Evolutionary conservation across 768 basidiomycete species (phyloP).

Genomic region (Termitomyces sp.): DNA sequence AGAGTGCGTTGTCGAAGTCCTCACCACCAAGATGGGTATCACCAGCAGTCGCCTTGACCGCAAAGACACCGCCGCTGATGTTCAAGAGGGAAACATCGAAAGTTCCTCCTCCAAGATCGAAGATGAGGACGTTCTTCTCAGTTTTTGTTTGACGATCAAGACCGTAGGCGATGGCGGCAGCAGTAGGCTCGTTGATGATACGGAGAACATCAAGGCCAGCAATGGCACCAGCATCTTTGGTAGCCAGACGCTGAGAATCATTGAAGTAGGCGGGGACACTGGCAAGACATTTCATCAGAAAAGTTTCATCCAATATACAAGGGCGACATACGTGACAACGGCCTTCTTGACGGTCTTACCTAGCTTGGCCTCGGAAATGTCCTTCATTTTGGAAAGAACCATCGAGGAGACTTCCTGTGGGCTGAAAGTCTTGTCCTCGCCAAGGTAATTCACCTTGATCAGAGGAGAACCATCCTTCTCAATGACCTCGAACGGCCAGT

Average conservation of each 20-base stretch:
- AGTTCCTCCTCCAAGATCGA: slow-evolving; percentile 99
- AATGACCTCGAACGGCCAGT: slow-evolving; percentile 97
- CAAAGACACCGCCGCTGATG: slow-evolving; percentile 97
- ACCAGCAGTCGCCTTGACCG: slow-evolving; percentile 98
- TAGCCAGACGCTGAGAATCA: slow-evolving; percentile 98
- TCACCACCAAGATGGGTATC: slow-evolving; percentile 99
- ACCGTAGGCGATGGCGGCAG: slow-evolving; percentile 98
- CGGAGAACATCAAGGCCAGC: slow-evolving; percentile 98
- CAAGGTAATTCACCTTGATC: slow-evolving; percentile 94
- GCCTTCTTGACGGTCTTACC: slow-evolving; percentile 99
- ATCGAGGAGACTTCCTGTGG: slow-evolving; percentile 99
- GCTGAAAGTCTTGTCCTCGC: slow-evolving; percentile 93
- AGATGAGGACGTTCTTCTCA: slow-evolving; percentile 98
- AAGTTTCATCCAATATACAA: not conserved
- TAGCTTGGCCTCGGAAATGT: slow-evolving; percentile 98
- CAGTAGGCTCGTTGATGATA: slow-evolving; percentile 99
- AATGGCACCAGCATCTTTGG: slow-evolving; percentile 98
- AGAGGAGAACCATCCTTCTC: slow-evolving; percentile 97
- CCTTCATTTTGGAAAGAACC: slow-evolving; percentile 99
- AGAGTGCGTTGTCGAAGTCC: slow-evolving; percentile 97
- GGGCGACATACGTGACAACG: slow-evolving; percentile 82
- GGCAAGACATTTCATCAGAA: slow-evolving; percentile 4
- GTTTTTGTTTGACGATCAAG: slow-evolving; percentile 91
- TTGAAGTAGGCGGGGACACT: slow-evolving; percentile 99
- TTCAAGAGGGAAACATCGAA: slow-evolving; percentile 99